Conservation (phyloP, 495 filamentous ascomycete genomes). For the Glutinoglossum americanum region DNA sequence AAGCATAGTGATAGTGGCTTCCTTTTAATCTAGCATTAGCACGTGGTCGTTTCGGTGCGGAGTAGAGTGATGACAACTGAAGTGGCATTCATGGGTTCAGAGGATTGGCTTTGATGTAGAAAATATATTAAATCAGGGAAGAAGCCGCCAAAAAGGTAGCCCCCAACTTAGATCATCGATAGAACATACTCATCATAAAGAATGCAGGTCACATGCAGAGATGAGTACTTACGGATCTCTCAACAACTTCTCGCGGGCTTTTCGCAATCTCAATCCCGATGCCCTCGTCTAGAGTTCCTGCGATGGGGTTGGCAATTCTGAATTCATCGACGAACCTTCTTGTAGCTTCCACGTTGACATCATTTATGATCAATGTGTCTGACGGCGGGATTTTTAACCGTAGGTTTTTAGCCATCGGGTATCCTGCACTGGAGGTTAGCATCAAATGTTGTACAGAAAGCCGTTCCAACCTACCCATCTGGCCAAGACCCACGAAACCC, state of each 20-base stretch:
- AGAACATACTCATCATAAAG: conserved; percentile 30
- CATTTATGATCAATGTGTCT: conserved; percentile 49
- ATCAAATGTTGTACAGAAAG: background rate
- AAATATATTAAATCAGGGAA: conserved; percentile 29
- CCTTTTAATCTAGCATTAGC: conserved; percentile 24
- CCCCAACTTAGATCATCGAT: conserved; percentile 41
- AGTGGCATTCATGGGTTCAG: conserved; percentile 21
- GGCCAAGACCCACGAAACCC: conserved; percentile 71
- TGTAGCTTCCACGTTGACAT: conserved; percentile 44
- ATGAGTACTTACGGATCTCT: conserved; percentile 43
- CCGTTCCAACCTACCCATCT: conserved; percentile 45
- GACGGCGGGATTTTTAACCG: conserved; percentile 48
- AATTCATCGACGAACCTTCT: conserved; percentile 39
- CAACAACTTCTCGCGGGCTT: conserved; percentile 38
- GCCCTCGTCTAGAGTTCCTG: conserved; percentile 16
- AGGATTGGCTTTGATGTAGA: conserved; percentile 39
- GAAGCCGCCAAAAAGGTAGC: conserved; percentile 17
- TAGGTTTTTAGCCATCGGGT: conserved; percentile 75
- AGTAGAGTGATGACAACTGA: background rate
- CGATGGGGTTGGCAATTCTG: conserved; percentile 17
- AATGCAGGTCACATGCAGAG: background rate
- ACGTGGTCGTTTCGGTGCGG: background rate
- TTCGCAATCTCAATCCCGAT: conserved; percentile 33
- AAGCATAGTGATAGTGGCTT: conserved; percentile 57
- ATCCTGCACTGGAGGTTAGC: conserved; percentile 25